phyloP scores from a whole-genome alignment of 768 basidiomycete species.

The Lentinula guzmanii region DNA sequence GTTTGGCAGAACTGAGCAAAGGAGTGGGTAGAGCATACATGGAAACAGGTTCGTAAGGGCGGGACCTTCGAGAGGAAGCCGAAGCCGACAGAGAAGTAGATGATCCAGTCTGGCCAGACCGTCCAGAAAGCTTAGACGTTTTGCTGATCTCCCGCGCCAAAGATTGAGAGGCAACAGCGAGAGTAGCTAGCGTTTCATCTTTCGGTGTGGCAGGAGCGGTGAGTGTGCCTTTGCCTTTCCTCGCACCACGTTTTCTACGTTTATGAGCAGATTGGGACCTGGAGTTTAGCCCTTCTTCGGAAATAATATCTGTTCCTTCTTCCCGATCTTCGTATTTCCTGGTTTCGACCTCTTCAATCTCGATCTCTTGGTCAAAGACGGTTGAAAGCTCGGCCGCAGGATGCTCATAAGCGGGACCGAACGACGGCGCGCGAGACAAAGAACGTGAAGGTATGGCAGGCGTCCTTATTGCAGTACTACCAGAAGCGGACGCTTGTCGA shows the following conservation, averaged over 20 bases:
- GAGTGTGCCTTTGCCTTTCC: conserved; percentile 70
- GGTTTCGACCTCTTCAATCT: conserved; percentile 34
- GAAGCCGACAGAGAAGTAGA: conserved; percentile 21
- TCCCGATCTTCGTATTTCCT: conserved; percentile 17
- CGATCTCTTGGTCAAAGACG: conserved; percentile 47
- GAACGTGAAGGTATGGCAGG: conserved; percentile 49
- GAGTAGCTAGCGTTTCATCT: conserved; percentile 58
- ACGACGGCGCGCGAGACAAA: conserved; percentile 59
- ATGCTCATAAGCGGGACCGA: conserved; percentile 30
- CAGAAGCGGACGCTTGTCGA: conserved; percentile 48
- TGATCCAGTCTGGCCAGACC: conserved; percentile 9
- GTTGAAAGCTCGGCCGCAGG: conserved; percentile 41
- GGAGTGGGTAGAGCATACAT: conserved; percentile 34
- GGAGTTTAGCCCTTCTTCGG: conserved; percentile 36
- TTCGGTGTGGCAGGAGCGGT: conserved; percentile 26
- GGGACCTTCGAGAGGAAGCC: conserved; percentile 20
- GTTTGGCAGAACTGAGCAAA: conserved; percentile 13
- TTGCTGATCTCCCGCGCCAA: conserved; percentile 81
- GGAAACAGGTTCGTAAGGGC: conserved; percentile 38
- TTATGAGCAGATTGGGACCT: conserved; percentile 70
- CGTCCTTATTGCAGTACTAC: conserved; percentile 38
- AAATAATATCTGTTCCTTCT: conserved; percentile 28
- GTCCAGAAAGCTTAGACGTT: conserved; percentile 46
- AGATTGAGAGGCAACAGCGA: conserved; percentile 76
- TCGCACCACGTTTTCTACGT: conserved; percentile 76